Evolutionary conservation across 768 basidiomycete species (phyloP).

Genomic region (Suillus subluteus): DNA sequence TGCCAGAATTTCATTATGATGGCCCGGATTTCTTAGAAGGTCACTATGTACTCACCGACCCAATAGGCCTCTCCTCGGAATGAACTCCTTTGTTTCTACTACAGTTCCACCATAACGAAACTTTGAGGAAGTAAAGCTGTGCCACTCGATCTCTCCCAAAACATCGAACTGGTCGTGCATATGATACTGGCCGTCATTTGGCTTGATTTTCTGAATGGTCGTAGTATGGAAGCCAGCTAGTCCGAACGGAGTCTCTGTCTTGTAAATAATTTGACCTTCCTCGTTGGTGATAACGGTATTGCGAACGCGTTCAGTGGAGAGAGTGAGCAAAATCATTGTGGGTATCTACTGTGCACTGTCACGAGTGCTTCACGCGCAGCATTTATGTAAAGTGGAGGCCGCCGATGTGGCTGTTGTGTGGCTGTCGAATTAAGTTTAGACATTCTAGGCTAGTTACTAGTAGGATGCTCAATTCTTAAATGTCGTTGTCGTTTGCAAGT

Average conservation of each 20-base stretch:
- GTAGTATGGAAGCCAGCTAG: constrained; percentile 22
- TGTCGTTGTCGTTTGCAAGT: too few relatives aligned
- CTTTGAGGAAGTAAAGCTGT: constrained; percentile 30
- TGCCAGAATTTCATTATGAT: neutral
- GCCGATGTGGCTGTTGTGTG: too few relatives aligned
- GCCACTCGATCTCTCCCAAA: constrained; percentile 42
- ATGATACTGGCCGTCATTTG: constrained; percentile 25
- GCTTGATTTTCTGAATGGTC: constrained; percentile 29
- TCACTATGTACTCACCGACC: constrained; percentile 23
- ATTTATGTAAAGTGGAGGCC: neutral
- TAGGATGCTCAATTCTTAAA: too few relatives aligned
- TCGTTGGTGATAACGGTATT: constrained; percentile 29
- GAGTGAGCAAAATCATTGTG: constrained; percentile 23
- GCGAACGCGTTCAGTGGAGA: constrained; percentile 27
- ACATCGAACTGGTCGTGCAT: constrained; percentile 34
- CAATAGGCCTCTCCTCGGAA: constrained; percentile 26
- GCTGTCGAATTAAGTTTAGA: too few relatives aligned
- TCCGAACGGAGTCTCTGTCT: constrained; percentile 26
- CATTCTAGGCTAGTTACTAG: too few relatives aligned
- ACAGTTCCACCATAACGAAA: constrained; percentile 34
- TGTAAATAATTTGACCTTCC: constrained; percentile 33
- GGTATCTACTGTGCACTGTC: too few relatives aligned
- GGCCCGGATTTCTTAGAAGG: neutral
- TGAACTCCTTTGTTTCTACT: constrained; percentile 29
- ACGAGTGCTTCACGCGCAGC: too few relatives aligned